Conservation (phyloP, 768 basidiomycete genomes). For the Kwoniella pini region DNA sequence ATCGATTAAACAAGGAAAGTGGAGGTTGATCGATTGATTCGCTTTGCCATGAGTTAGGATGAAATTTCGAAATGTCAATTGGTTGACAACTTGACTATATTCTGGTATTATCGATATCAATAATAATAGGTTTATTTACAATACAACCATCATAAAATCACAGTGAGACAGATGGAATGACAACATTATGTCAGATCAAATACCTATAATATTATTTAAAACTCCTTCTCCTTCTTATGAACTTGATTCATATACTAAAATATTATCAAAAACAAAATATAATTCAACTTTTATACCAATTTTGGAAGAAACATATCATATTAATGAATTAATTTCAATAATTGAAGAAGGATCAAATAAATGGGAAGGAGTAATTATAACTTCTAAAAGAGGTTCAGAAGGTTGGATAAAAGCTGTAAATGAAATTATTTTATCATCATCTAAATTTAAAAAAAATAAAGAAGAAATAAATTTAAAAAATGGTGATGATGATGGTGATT, state of each 20-base stretch:
- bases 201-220: slow-evolving; percentile 17
- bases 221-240: slow-evolving; percentile 1
- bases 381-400: slow-evolving; percentile 15
- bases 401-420: slow-evolving; percentile 17
- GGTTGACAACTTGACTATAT: too few relatives aligned
- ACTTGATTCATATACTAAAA: slow-evolving; percentile 3
- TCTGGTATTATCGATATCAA: too few relatives aligned
- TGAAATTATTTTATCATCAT: neutral
- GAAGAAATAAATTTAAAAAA: neutral
- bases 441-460: neutral
- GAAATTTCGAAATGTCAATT: too few relatives aligned
- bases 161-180: neutral
- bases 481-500: neutral
- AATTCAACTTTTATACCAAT: slow-evolving; percentile 11
- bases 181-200: neutral
- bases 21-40: neutral
- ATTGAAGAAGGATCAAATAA: neutral
- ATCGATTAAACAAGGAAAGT: too few relatives aligned
- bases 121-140: too few relatives aligned
- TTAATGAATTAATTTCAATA: neutral
- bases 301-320: slow-evolving; percentile 11
- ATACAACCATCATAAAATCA: neutral
- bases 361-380: slow-evolving; percentile 20
- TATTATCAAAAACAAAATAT: neutral
- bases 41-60: neutral